Conservation (phyloP, 805 yeast species). For the Hanseniaspora meyeri region DNA sequence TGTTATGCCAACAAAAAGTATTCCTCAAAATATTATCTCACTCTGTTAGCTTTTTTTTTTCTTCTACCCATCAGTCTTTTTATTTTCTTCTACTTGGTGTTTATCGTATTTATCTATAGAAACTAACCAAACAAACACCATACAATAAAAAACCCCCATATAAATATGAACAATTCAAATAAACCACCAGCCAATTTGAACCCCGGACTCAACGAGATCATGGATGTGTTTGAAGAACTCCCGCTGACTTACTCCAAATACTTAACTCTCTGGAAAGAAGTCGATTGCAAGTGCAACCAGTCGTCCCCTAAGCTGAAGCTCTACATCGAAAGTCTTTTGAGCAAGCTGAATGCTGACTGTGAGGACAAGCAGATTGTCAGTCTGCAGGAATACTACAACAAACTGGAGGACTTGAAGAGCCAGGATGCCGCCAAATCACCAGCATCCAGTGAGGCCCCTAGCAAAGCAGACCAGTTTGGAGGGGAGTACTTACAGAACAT, state of each 20-base stretch:
- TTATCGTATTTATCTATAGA: no score
- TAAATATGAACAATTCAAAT: constrained; percentile 12
- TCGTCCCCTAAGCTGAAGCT: constrained; percentile 55
- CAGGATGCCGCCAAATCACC: no score
- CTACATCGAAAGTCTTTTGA: constrained; percentile 39
- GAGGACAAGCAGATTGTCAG: not conserved
- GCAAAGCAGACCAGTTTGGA: not conserved
- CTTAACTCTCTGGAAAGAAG: constrained; percentile 78
- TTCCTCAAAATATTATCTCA: no score
- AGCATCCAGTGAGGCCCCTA: not conserved
- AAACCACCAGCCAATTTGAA: constrained; percentile 37
- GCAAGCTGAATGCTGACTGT: constrained; percentile 12
- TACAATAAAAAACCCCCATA: no score
- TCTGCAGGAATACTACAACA: constrained; percentile 1
- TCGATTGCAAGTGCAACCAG: constrained; percentile 83
- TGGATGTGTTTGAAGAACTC: constrained; percentile 82
- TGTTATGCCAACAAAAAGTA: no score
- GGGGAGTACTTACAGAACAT: not conserved
- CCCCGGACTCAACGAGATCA: constrained; percentile 84
- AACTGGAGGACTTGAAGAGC: constrained; percentile 3
- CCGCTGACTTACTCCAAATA: constrained; percentile 76
- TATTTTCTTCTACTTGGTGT: no score
- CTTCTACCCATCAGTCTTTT: no score
- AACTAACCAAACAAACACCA: constrained; percentile 12
- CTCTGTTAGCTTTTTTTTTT: no score